Evolutionary conservation across 2,329 filamentous ascomycete species (phyloP).

Genomic region (Orbilia brochopaga): DNA sequence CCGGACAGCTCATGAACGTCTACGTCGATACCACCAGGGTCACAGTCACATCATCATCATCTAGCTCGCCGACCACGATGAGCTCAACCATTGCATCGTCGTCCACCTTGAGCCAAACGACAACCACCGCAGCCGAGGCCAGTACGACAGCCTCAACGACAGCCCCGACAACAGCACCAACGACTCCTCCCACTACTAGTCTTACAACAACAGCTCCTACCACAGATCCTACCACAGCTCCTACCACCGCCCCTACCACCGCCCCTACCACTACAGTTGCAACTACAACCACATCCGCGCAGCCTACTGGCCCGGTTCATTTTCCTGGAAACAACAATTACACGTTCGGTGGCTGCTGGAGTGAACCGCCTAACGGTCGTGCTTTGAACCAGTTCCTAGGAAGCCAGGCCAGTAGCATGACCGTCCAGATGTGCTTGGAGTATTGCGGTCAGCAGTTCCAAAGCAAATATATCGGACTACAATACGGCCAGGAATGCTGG

Average conservation of each 20-base stretch:
- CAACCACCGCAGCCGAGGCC: constrained; percentile 6
- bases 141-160: constrained; percentile 18
- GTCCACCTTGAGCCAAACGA: background rate
- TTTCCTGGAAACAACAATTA: constrained; percentile 55
- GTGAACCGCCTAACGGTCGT: constrained; percentile 31
- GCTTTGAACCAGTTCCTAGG: constrained; percentile 35
- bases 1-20: constrained; percentile 36
- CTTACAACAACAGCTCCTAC: constrained; percentile 27
- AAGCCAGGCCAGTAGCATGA: constrained; percentile 39
- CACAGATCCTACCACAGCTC: background rate
- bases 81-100: constrained; percentile 6
- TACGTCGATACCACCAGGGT: constrained; percentile 31
- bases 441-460: constrained; percentile 35
- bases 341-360: constrained; percentile 53
- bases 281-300: constrained; percentile 36
- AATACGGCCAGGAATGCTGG: constrained; percentile 51
- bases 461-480: constrained; percentile 39
- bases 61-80: constrained; percentile 8
- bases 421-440: constrained; percentile 46
- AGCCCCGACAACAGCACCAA: constrained; percentile 2
- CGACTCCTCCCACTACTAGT: constrained; percentile 21
- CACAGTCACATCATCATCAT: constrained; percentile 16
- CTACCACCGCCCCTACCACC: constrained; percentile 6
- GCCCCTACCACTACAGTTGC: constrained; percentile 16
- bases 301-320: constrained; percentile 53